Evolutionary conservation across 192 early-diverging fungal species (phyloP), one percentile per base, ranked within the genome.

Genomic region (Coemansia sp.): DNA sequence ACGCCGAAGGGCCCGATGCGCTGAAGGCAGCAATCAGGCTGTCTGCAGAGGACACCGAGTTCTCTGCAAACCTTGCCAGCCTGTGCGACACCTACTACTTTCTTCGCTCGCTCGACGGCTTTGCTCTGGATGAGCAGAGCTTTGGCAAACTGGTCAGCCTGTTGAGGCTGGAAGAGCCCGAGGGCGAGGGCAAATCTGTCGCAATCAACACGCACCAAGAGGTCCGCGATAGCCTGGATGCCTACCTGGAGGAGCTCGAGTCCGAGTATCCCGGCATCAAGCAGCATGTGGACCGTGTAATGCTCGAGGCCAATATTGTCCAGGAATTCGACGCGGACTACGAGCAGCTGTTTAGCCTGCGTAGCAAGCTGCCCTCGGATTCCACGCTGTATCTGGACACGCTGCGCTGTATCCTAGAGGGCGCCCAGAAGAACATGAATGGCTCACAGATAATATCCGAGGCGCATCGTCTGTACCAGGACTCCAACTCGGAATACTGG

Each of bases 1-100:
- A 64, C 28, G 40, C 39, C 30, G 52, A 55, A 40, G 60, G 60
- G 9, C 67, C 60, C 15, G 46, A 46, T 17, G 52, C 33, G 38
- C 56, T 71, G 20, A 48, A 44, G 25, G 43, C 52, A 3, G 67
- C 67, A 13, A 51, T 71, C 45, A 39, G 55, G 52, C 35, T 30
- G 10, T 60, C 68, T 30, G 30, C 27, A 1, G 23, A 17, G 9
- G 50, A 72, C 24, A 6, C 18, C 14, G 49, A 28, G 28, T 55
- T 50, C 50, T 56, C 68, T 27, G 28, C 27, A 18, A 34, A 18
- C 15, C 42, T 72, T 30, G 61, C 61, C 45, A 53, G 56, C 43
- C 42, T 72, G 24, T 72, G 68, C 24, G 61, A 63, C 34, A 56
- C 61, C 3, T 72, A 72, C 53, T 72, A 72, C 39, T 72, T 72